Base-by-base conservation (phyloP, 2,329 filamentous ascomycete species). In the Coniochaeta ligniaria region DNA sequence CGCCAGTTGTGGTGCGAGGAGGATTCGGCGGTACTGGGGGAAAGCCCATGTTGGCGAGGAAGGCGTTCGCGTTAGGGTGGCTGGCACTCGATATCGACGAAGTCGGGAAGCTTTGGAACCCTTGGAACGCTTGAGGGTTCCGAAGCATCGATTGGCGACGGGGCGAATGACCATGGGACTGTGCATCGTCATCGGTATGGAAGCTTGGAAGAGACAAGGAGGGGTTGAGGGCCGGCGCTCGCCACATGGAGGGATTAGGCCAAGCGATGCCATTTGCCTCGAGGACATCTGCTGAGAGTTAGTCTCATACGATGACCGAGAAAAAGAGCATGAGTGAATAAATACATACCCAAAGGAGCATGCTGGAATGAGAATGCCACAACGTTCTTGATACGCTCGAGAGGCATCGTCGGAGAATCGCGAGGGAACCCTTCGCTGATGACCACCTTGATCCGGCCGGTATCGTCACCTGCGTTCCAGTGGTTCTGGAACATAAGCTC, bases 341-440 rank as follows among this genome's bases (percentile, higher is more conserved):
- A 74, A n/a, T n/a, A n/a, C 80, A 65, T 76, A 94, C 91, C 82
- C 60, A 90, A 75, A 1, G 92, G 91, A 36, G 90, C 92, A 76
- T 95, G 90, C 69, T 95, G 90, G 67, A 96, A 96, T 1, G 91
- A 88, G 72, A 96, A 95, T 16, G 83, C 83, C 26, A 92, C 83
- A 52, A 92, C 74, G 67, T 93, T 91, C 69, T 88, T 89, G 63
- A 90, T 77, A 45, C 85, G 78, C 66, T 91, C 86, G 64, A 90
- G 84, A 0, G 84, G 82, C 47, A 76, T 73, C 2, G 76, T 74
- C 1, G 75, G 60, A 2, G 76, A 83, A 62, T 82, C 78, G 41
- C 85, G 77, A 11, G 81, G 78, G 61, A 92, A 86, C 0, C 90
- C 87, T 69, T 94, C 91, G 56, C 89, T 86, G 61, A 96, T 82